Conservation (phyloP, 768 basidiomycete species). For the Obba rivulosa region DNA sequence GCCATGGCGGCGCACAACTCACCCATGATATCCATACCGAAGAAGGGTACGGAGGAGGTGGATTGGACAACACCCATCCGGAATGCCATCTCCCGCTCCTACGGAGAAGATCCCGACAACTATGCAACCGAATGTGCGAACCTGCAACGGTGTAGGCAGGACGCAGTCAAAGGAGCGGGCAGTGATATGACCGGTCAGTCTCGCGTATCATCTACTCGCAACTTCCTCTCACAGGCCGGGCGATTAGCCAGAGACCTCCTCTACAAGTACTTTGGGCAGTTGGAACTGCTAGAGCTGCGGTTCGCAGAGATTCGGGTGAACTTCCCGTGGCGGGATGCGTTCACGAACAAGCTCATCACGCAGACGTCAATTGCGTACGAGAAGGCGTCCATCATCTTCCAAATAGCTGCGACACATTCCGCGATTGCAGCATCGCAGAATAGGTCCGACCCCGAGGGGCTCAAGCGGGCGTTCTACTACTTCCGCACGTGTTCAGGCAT, state of each 20-base stretch:
- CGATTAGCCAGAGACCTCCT: conserved; percentile 80
- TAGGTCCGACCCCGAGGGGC: conserved; percentile 83
- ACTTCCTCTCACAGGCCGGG: background rate
- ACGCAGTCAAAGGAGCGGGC: conserved; percentile 93
- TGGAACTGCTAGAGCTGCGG: conserved; percentile 92
- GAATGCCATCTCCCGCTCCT: conserved; percentile 81
- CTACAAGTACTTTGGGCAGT: conserved; percentile 99
- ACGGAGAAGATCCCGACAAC: conserved; percentile 88
- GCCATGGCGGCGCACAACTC: conserved; percentile 68
- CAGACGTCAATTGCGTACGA: conserved; percentile 98
- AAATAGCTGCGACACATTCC: conserved; percentile 91
- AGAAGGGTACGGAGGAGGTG: conserved; percentile 93
- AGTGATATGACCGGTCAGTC: conserved; percentile 86
- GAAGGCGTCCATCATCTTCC: conserved; percentile 96
- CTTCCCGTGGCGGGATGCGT: conserved; percentile 97
- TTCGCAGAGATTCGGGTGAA: conserved; percentile 96
- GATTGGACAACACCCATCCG: conserved; percentile 93
- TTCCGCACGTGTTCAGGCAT: conserved; percentile 89
- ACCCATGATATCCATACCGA: conserved; percentile 88
- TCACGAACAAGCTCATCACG: conserved; percentile 87
- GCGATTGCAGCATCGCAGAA: conserved; percentile 83
- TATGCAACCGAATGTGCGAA: conserved; percentile 80
- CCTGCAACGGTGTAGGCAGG: conserved; percentile 89
- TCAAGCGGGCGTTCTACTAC: conserved; percentile 92
- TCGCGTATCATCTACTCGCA: background rate